Evolutionary conservation across 176 grass and related monocot species (phyloP), one percentile per base, ranked within the genome.

Genomic region (Bromus sterilis): DNA sequence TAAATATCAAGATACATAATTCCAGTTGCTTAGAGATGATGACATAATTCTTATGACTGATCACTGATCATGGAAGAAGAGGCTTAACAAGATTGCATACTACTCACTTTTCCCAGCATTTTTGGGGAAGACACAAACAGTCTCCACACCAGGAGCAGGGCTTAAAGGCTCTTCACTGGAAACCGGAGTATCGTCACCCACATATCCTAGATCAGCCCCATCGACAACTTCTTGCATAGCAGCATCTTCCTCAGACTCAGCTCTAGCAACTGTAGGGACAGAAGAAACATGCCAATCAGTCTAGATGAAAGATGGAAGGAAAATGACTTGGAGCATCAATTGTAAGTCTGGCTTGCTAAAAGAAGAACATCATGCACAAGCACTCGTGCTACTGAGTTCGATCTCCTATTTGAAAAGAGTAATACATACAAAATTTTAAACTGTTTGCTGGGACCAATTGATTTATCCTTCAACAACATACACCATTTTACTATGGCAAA

Each of bases 161-260:
- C 85, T 90, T 74, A 93, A 76, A 73, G 90, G 87, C 74, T 11
- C 81, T 70, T 95, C 93, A 78, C 77, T 90, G 77, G 86, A 80
- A 66, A 91, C 89, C 57, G 94, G 95, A 49, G 93, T 93, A 70
- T 99, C 96, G 66, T 95, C 93, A 80, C 96, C 82, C 26, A 98
- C 96, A 7, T 95, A 93, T 49, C 93, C 93, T 80, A 99, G 86
- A 89, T 99, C 87, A 49, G 86, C 90, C 56, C 78, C 90, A 74
- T 95, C 91, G 8, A 99, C 85, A 82, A 95, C 93, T 94, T 95
- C 96, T 80, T 80, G 64, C 66, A 91, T 77, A 85, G 91, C 93
- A 73, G 83, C 91, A 82, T 95, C 93, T 89, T 95, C 93, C 80
- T 89, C 88, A 1, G 96, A 95, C 30, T 95, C 77, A 86, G 86